These are phyloP conservation scores for Mycena sanguinolenta DNA, from an alignment of 768 basidiomycete genomes.

Conservation along the genomic window DNA sequence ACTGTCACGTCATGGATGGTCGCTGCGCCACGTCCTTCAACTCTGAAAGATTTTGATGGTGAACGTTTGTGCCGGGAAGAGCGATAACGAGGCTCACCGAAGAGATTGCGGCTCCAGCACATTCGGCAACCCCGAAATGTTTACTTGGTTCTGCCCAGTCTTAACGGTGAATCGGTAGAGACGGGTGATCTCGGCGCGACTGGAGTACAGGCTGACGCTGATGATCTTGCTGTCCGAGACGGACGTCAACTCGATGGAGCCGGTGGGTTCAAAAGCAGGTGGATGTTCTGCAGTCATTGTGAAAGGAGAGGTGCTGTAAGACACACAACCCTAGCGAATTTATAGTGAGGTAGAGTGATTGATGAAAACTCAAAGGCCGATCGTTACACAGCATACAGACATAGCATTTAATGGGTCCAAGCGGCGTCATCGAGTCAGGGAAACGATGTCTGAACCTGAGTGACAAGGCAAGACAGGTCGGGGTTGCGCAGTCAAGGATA, in stretches of 20 bases:
- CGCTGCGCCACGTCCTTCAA: constrained; percentile 40
- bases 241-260: constrained; percentile 42
- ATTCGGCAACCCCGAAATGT: constrained; percentile 34
- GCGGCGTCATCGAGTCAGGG: too few species aligned
- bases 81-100: constrained; percentile 23
- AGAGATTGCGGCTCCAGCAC: constrained; percentile 34
- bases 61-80: background rate
- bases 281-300: constrained; percentile 27
- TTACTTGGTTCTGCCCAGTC: constrained; percentile 35
- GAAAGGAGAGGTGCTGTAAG: background rate
- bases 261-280: constrained; percentile 32
- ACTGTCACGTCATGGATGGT: constrained; percentile 41
- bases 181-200: constrained; percentile 54
- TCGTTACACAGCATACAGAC: too few species aligned
- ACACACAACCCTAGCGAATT: background rate
- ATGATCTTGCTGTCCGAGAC: constrained; percentile 49
- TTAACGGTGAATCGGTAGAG: constrained; percentile 44
- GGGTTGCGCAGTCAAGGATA: too few species aligned
- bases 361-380: too few species aligned
- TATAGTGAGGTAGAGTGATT: constrained; percentile 20
- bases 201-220: constrained; percentile 51
- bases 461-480: too few species aligned
- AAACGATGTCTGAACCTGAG: too few species aligned
- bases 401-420: too few species aligned
- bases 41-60: constrained; percentile 20